These are phyloP conservation scores for Jatropha podagrica DNA, from an alignment of 441 rosid species.

Conservation along the genomic window DNA sequence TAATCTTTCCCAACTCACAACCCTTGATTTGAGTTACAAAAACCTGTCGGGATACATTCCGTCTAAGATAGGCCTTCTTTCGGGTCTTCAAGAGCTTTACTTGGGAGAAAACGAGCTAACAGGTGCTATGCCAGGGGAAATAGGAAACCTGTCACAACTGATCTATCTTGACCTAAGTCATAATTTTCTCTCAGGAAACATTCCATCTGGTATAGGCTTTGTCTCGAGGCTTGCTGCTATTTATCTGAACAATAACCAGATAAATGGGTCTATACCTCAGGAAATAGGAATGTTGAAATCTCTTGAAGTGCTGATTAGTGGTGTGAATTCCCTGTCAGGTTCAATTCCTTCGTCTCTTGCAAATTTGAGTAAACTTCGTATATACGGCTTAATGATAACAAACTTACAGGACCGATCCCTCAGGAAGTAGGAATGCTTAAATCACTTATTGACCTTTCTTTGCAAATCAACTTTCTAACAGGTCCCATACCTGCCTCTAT, in stretches of 20 bases:
- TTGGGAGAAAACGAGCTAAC: neutral
- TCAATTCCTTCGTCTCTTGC: neutral
- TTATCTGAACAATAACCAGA: neutral
- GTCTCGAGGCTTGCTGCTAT: neutral
- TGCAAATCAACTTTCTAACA: neutral
- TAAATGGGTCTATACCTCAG: neutral
- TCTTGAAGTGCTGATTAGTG: neutral
- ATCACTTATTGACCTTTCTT: neutral
- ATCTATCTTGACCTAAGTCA: neutral
- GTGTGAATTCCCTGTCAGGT: neutral
- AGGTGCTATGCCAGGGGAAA: neutral
- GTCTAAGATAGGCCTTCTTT: neutral
- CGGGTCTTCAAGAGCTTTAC: neutral
- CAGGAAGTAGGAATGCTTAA: neutral
- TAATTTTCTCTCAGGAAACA: neutral
- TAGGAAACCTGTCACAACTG: neutral
- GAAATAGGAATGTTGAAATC: neutral
- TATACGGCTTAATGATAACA: neutral
- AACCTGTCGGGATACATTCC: neutral
- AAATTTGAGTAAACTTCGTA: neutral
- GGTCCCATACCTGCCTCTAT: neutral
- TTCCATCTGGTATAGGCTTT: neutral
- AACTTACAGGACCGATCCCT: neutral
- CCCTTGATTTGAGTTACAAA: neutral
- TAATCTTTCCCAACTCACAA: neutral